Evolutionary conservation across 2,329 filamentous ascomycete genomes (phyloP), one percentile per base, ranked within the genome.

Genomic region (Arthrocladium fulminans): DNA sequence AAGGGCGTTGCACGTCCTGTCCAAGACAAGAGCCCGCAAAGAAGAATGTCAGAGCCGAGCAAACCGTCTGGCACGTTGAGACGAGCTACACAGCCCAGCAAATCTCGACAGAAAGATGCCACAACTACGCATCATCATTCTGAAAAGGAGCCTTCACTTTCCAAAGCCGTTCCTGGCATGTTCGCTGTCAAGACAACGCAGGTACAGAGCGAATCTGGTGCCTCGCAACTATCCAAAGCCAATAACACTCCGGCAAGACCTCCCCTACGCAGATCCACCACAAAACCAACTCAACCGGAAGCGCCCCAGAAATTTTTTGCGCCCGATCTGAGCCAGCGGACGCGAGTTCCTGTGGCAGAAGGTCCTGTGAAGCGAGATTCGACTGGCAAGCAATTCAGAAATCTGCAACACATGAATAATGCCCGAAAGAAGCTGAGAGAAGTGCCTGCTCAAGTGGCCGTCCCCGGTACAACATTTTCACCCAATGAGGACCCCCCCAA

Each of bases 331-430:
- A 44, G 25, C 13, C 25, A 40, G 13, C 41, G 24, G 15, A 30
- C 10, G 7, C 41, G 24, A 3, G 13, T n/a, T 8, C 22, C 25
- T 3, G 13, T 20, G 5, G 12, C 23, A 32, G n/a, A 44, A 19
- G n/a, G n/a, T 9, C 23, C 41, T 9, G 17, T 32, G 3, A 32
- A 25, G 19, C 41, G 41, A 15, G 20, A 35, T 30, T 9, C 20
- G 2, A 38, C 45, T 13, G 54, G 54, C 5, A 22, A 52, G 39
- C 47, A 38, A 20, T 56, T 56, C 49, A 51, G 44, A 25, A 57
- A 43, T 45, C 19, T 54, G n/a, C 48, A 40, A 22, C 51, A 57
- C 24, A 38, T 48, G 45, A 56, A 57, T 34, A 54, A 54, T n/a
- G 49, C 23, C 22, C 8, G 20, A 22, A 57, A 57, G 45, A 25